phyloP scores from a whole-genome alignment of 441 rosid species.

The Erysimum cheiri region DNA sequence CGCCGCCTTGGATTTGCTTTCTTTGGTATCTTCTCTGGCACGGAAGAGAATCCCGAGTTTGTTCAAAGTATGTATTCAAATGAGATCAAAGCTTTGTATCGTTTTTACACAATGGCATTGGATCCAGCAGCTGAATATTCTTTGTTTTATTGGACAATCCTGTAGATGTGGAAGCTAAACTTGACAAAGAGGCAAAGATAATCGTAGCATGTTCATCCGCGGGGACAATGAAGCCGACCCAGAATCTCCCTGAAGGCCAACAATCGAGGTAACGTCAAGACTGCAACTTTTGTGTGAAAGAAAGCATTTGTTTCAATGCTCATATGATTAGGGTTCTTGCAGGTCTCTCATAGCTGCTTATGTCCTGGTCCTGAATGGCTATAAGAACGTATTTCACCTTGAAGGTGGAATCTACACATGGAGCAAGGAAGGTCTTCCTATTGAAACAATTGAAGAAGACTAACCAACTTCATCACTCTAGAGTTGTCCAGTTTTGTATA shows the following conservation, averaged over 20 bases:
- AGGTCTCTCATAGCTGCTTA: conserved; percentile 97
- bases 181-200: conserved; percentile 80
- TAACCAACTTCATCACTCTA: conserved; percentile 10
- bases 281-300: conserved; percentile 3
- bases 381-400: conserved; percentile 72
- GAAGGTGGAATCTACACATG: conserved; percentile 89
- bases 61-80: conserved; percentile 53
- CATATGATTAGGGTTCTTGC: conserved; percentile 27
- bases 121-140: conserved; percentile 6
- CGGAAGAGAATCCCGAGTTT: conserved; percentile 95
- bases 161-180: conserved; percentile 78
- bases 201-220: conserved; percentile 92
- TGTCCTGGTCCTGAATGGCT: conserved; percentile 82
- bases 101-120: conserved; percentile 8
- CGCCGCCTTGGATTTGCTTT: conserved; percentile 87
- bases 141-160: neutral
- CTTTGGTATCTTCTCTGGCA: conserved; percentile 93
- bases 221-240: conserved; percentile 87
- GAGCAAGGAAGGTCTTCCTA: conserved; percentile 83
- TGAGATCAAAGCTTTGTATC: conserved; percentile 9
- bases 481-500: conserved; percentile 42
- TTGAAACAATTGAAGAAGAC: conserved; percentile 55
- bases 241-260: conserved; percentile 92
- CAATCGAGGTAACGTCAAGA: conserved; percentile 71
- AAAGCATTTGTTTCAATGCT: conserved; percentile 24